Evolutionary conservation across 1,284 basidiomycete species (phyloP), one percentile per base, ranked within the genome.

Genomic region (Grifola frondosa): DNA sequence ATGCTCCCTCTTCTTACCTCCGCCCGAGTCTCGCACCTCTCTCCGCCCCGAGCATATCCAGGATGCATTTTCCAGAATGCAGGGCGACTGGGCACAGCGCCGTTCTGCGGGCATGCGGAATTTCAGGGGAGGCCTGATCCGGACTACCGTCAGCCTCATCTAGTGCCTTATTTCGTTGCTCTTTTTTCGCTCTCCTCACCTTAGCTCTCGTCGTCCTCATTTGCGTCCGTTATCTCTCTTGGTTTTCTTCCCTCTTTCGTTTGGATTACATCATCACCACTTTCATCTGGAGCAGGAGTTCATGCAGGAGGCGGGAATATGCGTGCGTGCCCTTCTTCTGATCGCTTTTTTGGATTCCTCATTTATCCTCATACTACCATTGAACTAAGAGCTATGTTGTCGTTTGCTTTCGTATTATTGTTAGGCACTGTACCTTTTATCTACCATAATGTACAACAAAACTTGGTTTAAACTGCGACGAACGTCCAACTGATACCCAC

Each of bases 61-160:
- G 53, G 90, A 92, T 60, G 92, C 92, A 0, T 95, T 93, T 61
- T 72, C 88, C 1, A 73, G 88, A 49, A 92, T 94, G 80, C 91
- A 94, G 64, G 76, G 82, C 13, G 85, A 92, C 50, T 89, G 88
- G 80, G 74, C 82, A 3, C 84, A 88, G 56, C 75, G 76, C 37
- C 80, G 90, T 33, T 84, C 84, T 16, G 87, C 87, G 1, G 91
- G 91, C 1, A 87, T 93, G 81, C 74, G 83, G 48, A 91, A 93
- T 61, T 94, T 87, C 84, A 73, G 89, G 37, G 90, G 89, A 8
- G 91, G 91, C 0, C 70, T 93, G 30, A 73, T 87, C 33, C 76
- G 90, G 60, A 90, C 88, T 8, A 78, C 81, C 39, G 81, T 93
- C 54, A 87, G 80, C 52, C 75, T 94, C 52, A 92, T 94, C 38